Evolutionary conservation across 1,139 yeast genomes (phyloP).

Genomic region (Yamadazyma epiphylla): DNA sequence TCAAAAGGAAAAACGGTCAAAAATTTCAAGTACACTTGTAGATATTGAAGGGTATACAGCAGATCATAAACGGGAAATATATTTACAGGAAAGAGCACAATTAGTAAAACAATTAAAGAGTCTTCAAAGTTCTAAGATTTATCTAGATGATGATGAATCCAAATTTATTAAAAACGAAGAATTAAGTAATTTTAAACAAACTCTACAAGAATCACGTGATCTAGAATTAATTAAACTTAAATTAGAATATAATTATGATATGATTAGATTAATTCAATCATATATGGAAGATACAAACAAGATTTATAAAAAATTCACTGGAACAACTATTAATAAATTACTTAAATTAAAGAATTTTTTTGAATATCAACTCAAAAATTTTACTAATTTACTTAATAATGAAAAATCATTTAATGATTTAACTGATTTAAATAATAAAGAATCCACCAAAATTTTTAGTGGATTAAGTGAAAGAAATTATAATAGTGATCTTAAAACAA

Average conservation of each 20-base stretch:
- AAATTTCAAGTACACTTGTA: too few relatives aligned
- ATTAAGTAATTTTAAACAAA: conserved; percentile 14
- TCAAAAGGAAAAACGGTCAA: conserved; percentile 23
- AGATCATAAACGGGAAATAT: conserved; percentile 8
- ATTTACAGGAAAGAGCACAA: conserved; percentile 10
- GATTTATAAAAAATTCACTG: conserved; percentile 30
- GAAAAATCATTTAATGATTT: conserved; percentile 19
- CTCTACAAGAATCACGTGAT: conserved; percentile 24
- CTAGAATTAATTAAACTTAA: conserved; percentile 32
- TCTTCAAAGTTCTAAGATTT: conserved; percentile 24
- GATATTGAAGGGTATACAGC: conserved; percentile 18
- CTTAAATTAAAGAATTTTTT: conserved; percentile 39
- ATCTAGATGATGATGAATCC: conserved; percentile 16
- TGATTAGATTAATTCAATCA: conserved; percentile 26
- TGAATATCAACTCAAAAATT: conserved; percentile 31
- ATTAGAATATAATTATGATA: conserved; percentile 32
- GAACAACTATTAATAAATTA: conserved; percentile 29
- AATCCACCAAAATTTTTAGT: conserved; percentile 30
- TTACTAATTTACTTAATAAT: conserved; percentile 20
- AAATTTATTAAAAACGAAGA: conserved; percentile 26
- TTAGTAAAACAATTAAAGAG: conserved; percentile 23
- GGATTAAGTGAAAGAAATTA: conserved; percentile 30
- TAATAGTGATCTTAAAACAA: conserved; percentile 23
- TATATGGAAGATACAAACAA: conserved; percentile 40
- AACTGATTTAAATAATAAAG: conserved; percentile 33